Evolutionary conservation across 306 rosid species (phyloP).

Genomic region (Abrus pulchellus): DNA sequence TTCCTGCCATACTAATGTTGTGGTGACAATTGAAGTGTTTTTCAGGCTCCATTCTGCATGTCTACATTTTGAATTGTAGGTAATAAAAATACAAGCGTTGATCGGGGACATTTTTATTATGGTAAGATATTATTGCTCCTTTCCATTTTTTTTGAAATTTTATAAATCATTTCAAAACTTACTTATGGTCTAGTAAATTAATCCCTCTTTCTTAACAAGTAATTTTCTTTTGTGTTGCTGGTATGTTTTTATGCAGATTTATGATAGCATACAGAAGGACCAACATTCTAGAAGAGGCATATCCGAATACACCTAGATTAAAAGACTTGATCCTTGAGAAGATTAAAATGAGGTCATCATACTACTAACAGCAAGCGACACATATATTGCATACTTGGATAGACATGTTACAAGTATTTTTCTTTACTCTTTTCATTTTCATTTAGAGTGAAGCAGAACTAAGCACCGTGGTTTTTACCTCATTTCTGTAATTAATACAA

Average conservation of each 20-base stretch:
- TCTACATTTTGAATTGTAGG: conserved; percentile 66
- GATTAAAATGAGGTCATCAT: conserved; percentile 60
- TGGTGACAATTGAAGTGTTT: conserved; percentile 38
- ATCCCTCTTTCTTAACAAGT: background rate
- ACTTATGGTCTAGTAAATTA: background rate
- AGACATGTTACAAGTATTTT: conserved; percentile 54
- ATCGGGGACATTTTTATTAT: conserved; percentile 56
- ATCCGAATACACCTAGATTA: conserved; percentile 70
- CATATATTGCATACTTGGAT: conserved; percentile 64
- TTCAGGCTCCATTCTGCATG: conserved; percentile 45
- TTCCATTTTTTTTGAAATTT: background rate
- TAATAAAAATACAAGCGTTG: conserved; percentile 56
- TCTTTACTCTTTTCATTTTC: conserved; percentile 37
- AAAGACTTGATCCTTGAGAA: conserved; percentile 64
- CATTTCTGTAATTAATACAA: conserved; percentile 2
- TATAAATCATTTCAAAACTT: background rate
- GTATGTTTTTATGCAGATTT: conserved; percentile 57
- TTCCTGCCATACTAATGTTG: background rate
- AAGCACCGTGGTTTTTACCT: conserved; percentile 12
- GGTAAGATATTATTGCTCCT: conserved; percentile 49
- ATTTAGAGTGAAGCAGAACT: background rate
- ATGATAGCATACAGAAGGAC: conserved; percentile 68
- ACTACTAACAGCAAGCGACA: conserved; percentile 74
- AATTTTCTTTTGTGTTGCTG: conserved; percentile 1
- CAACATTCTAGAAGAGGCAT: conserved; percentile 71